Base-by-base conservation (phyloP, 2,329 filamentous ascomycete species). In the Ascocoryne sarcoides region DNA sequence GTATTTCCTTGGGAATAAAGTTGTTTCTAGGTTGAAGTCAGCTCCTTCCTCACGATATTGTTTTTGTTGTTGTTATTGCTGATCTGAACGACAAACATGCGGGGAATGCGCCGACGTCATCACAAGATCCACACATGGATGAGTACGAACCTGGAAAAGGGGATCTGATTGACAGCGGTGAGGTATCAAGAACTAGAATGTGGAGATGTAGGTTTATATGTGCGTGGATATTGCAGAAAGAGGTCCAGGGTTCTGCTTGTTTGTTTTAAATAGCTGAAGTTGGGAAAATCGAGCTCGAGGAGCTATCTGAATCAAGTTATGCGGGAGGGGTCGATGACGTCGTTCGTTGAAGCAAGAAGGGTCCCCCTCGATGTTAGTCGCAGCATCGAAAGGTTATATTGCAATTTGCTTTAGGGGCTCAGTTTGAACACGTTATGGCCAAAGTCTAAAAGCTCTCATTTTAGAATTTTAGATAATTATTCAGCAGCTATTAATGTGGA, bases 181-280 rank as follows among this genome's bases (percentile, higher is more conserved):
- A 40, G n/a, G 23, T 17, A 18, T 28, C 5, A 33, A 18, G 39
- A 26, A 37, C 23, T 37, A 28, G 19, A 38, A 31, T 43, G 37
- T 46, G 20, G n/a, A 37, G 34, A 30, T 29, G 41, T 30, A 9
- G n/a, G n/a, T 12, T 26, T 26, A 26, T 7, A 12, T 12, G 7
- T 26, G 23, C 12, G 23, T 12, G 12, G 23, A 26, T 12, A 12
- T 12, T 7, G 23, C n/a, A n/a, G 23, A 12, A 26, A 26, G 12
- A 26, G 23, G 23, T 7, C 23, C 12, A 7, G 23, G 12, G 7
- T 7, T 26, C 23, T 26, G 23, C 23, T 26, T 26, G 7, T 7
- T 26, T n/a, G n/a, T n/a, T n/a, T n/a, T n/a, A n/a, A n/a, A n/a
- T n/a, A n/a, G 23, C 12, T 26, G 23, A 12, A 26, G 23, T 26